Evolutionary conservation across 1,139 yeast genomes (phyloP).

Genomic region (Hyphopichia burtonii): DNA sequence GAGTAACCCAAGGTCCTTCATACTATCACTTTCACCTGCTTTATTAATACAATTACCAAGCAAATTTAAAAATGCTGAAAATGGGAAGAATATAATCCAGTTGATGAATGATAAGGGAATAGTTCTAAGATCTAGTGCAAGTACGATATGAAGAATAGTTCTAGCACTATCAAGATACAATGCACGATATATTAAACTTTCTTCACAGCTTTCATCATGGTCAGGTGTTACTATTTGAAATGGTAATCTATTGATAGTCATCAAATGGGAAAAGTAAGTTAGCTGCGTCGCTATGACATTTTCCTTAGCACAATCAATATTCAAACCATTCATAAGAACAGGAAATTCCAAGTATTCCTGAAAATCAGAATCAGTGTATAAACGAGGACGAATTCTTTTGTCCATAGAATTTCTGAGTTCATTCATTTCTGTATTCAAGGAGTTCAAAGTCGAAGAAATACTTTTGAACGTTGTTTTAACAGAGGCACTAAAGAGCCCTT

Average conservation of each 20-base stretch:
- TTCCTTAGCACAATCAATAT: slow-evolving; percentile 11
- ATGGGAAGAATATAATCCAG: slow-evolving; percentile 35
- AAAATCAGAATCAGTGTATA: slow-evolving; percentile 26
- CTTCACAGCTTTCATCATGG: slow-evolving; percentile 13
- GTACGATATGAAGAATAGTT: slow-evolving; percentile 29
- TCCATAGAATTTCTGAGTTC: slow-evolving; percentile 13
- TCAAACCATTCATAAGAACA: background rate
- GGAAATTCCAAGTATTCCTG: slow-evolving; percentile 2
- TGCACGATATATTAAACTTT: slow-evolving; percentile 19
- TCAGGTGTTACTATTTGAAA: slow-evolving; percentile 17
- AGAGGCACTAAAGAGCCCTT: slow-evolving; percentile 27
- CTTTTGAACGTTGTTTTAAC: slow-evolving; percentile 18
- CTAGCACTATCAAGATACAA: slow-evolving; percentile 34
- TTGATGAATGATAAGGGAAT: slow-evolving; percentile 25
- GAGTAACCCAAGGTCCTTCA: slow-evolving; percentile 29
- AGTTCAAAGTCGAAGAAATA: slow-evolving; percentile 15
- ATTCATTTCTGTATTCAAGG: slow-evolving; percentile 21
- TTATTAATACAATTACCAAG: slow-evolving; percentile 31
- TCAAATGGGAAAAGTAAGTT: slow-evolving; percentile 31
- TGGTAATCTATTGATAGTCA: slow-evolving; percentile 38
- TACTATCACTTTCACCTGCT: slow-evolving; percentile 27
- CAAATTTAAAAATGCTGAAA: slow-evolving; percentile 33
- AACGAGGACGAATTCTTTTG: slow-evolving; percentile 20
- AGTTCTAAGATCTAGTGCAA: slow-evolving; percentile 17
- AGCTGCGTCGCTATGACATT: slow-evolving; percentile 23